These are phyloP conservation scores for Choiromyces venosus DNA, from an alignment of 495 filamentous ascomycete species.

Conservation along the genomic window DNA sequence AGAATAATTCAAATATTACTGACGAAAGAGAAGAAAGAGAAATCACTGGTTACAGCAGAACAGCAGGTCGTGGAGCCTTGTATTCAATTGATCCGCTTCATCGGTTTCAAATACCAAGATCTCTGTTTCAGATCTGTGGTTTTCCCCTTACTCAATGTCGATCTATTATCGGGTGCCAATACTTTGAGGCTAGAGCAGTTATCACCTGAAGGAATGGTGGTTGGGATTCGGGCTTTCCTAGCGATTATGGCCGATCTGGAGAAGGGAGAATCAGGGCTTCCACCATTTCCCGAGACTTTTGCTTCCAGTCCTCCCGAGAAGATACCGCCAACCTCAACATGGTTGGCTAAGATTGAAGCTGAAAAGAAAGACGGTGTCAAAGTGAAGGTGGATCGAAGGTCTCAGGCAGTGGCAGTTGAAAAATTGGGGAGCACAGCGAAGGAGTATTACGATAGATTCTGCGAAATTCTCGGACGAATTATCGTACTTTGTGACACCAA, in stretches of 20 bases:
- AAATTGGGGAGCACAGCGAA: slow-evolving; percentile 68
- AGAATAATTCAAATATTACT: slow-evolving; percentile 78
- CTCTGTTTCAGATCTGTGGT: slow-evolving; percentile 86
- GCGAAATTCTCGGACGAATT: slow-evolving; percentile 90
- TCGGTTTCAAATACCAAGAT: slow-evolving; percentile 89
- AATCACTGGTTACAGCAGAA: slow-evolving; percentile 67
- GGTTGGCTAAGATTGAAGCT: slow-evolving; percentile 45
- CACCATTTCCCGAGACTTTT: slow-evolving; percentile 70
- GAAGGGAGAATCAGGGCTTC: slow-evolving; percentile 67
- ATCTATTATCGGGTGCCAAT: slow-evolving; percentile 69
- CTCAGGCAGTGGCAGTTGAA: slow-evolving; percentile 66
- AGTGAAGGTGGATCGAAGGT: slow-evolving; percentile 53
- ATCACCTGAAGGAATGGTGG: slow-evolving; percentile 91
- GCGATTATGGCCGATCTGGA: slow-evolving; percentile 92
- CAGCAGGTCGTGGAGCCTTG: slow-evolving; percentile 75
- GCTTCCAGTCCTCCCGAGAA: slow-evolving; percentile 47
- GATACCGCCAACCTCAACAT: slow-evolving; percentile 51
- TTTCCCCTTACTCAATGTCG: slow-evolving; percentile 89
- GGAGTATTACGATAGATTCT: slow-evolving; percentile 82
- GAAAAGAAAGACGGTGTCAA: slow-evolving; percentile 42
- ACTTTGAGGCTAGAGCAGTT: slow-evolving; percentile 87
- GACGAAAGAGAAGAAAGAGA: slow-evolving; percentile 60
- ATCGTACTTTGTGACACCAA: slow-evolving; percentile 92
- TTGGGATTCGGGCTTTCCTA: slow-evolving; percentile 89
- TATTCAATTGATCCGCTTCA: slow-evolving; percentile 88